Evolutionary conservation across 176 grass and related monocot genomes (phyloP).

Genomic region (Avena atlantica): DNA sequence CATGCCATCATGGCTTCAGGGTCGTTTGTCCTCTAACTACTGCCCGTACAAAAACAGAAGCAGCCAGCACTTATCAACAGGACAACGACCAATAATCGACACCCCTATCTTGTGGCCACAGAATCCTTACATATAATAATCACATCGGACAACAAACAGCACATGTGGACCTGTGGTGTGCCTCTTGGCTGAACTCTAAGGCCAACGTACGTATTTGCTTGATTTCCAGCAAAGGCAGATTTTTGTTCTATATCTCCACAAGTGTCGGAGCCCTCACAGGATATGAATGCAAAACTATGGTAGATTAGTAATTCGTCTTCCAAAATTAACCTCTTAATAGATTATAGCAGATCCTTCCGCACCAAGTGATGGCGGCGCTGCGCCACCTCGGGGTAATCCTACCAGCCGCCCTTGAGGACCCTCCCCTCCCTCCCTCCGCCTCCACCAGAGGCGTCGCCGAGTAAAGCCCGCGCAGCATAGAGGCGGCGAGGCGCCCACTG

Average conservation of each 20-base stretch:
- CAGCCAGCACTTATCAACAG: neutral
- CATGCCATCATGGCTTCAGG: neutral
- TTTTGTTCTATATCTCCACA: neutral
- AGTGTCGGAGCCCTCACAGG: neutral
- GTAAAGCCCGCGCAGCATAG: too few species aligned
- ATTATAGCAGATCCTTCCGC: neutral
- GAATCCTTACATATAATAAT: neutral
- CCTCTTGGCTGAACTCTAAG: neutral
- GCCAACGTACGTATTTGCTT: neutral
- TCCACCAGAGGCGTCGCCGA: too few species aligned
- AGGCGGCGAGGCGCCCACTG: too few species aligned
- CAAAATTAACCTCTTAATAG: neutral
- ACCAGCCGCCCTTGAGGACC: too few species aligned
- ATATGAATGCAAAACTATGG: neutral
- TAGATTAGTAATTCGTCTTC: neutral
- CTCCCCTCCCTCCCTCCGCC: too few species aligned
- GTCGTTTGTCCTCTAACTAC: neutral
- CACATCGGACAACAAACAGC: neutral
- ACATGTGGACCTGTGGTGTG: neutral
- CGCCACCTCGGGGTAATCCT: too few species aligned
- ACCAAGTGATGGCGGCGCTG: too few species aligned
- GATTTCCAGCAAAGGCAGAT: neutral
- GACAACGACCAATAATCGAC: neutral
- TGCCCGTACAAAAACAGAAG: neutral
- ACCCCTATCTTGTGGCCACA: neutral